Evolutionary conservation across 169 alveolate species (phyloP), one percentile per base, ranked within the genome.

Genomic region (Ichthyophthirius multifiliis): DNA sequence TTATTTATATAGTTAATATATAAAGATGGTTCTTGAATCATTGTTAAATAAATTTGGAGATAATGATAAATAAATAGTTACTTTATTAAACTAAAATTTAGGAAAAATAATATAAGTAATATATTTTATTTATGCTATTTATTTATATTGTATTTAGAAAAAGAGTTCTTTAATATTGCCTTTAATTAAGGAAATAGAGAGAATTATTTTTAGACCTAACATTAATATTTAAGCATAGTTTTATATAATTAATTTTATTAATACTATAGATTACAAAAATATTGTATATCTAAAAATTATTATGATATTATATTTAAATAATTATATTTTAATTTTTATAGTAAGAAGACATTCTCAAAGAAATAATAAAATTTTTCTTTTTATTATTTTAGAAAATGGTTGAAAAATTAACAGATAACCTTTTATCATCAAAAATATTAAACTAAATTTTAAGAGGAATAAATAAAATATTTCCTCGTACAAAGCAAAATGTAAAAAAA

Each of bases 11-110:
- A 27, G 6, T 18, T 63, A 10, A 20, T 32, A 27, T 15, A 4
- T 10, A 3, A 5, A 63, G 76, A n/a, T 41, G 15, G 37, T 65
- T 16, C 23, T 65, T n/a, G 44, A 55, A 35, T 27, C 76, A 35
- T 31, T 87, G 2, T 65, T 87, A 5, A 87, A 87, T 23, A 87
- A 87, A 62, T 55, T 82, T 10, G 92, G 92, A 35, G 92, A 87
- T 43, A n/a, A 37, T 1, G 47, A 80, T 9, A 83, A 87, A 46
- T 74, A 74, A 44, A 43, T 87, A 1, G 75, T 71, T 30, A 55
- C 67, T 6, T 78, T 75, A n/a, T 34, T 82, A 0, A 81, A 77
- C 32, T 20, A 67, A 46, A 43, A 16, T 5, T 31, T 87, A 37
- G 32, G 65, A 23, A 83, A 67, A 23, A 31, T 87, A 4, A 44